These are phyloP conservation scores for Zygosaccharomyces sapae DNA, from an alignment of 1,139 yeast species.

Conservation along the genomic window DNA sequence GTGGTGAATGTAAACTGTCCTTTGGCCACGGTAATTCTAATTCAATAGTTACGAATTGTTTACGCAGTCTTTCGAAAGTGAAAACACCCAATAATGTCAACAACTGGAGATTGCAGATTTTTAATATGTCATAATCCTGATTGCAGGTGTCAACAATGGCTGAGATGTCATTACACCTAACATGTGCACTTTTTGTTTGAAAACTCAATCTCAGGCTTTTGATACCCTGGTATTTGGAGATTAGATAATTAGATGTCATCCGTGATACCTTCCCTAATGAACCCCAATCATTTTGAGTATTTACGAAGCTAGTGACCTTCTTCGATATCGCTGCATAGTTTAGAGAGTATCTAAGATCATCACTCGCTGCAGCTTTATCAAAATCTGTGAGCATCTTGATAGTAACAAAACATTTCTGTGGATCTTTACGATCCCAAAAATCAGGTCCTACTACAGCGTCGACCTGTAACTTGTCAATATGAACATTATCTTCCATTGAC, in stretches of 20 bases:
- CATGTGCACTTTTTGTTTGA: conserved; percentile 41
- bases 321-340: conserved; percentile 83
- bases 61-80: conserved; percentile 77
- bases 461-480: conserved; percentile 54
- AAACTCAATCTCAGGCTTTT: conserved; percentile 20
- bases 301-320: conserved; percentile 34
- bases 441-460: conserved; percentile 69
- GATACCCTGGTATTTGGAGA: conserved; percentile 39
- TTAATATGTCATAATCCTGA: conserved; percentile 41
- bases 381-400: conserved; percentile 65
- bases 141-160: conserved; percentile 36
- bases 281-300: conserved; percentile 40
- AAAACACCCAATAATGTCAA: conserved; percentile 86
- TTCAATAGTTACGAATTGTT: conserved; percentile 69
- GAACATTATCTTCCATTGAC: conserved; percentile 46
- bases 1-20: conserved; percentile 18
- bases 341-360: conserved; percentile 73
- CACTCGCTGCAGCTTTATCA: conserved; percentile 66
- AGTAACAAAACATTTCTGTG: conserved; percentile 64
- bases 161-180: conserved; percentile 48
- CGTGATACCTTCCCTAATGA: conserved; percentile 57
- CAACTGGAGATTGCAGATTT: conserved; percentile 53
- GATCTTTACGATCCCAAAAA: conserved; percentile 67
- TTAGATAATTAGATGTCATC: conserved; percentile 46
- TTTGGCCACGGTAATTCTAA: conserved; percentile 44